A percentile compares a stretch with the other conserved stretches of the same genome.
These are phyloP conservation scores for Syzygium aromaticum DNA, from an alignment of 345 rosid genomes.

Conservation along the genomic window DNA sequence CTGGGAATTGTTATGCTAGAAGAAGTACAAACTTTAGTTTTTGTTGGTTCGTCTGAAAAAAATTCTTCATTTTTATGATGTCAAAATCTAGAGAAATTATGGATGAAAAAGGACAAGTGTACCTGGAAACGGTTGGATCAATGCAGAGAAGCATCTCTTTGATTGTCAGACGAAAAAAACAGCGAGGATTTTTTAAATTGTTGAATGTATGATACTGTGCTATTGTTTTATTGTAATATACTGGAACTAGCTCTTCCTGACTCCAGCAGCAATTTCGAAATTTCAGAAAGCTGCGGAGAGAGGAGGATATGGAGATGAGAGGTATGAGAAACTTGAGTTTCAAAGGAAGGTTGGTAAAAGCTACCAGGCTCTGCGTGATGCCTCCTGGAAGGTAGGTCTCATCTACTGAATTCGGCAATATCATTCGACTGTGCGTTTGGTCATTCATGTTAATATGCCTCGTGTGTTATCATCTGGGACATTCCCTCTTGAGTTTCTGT, in stretches of 20 bases:
- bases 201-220: neutral
- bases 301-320: conserved; percentile 94
- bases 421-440: neutral
- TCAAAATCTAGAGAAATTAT: neutral
- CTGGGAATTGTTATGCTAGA: too few relatives aligned
- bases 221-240: neutral
- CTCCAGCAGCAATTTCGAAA: neutral
- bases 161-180: neutral
- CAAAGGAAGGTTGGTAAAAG: conserved; percentile 60
- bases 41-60: neutral
- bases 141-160: neutral
- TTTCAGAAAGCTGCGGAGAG: conserved; percentile 84
- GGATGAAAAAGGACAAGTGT: neutral
- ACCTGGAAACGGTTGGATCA: neutral
- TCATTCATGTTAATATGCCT: neutral
- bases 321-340: conserved; percentile 81
- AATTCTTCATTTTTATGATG: neutral
- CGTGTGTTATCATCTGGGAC: neutral
- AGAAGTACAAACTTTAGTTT: neutral
- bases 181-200: neutral
- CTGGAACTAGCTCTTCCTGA: neutral
- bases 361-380: conserved; percentile 50
- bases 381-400: conserved; percentile 74
- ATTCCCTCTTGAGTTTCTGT: neutral
- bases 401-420: neutral